Evolutionary conservation across 208 protist genomes (phyloP), one percentile per base, ranked within the genome.

Genomic region (Leishmania aethiopica): DNA sequence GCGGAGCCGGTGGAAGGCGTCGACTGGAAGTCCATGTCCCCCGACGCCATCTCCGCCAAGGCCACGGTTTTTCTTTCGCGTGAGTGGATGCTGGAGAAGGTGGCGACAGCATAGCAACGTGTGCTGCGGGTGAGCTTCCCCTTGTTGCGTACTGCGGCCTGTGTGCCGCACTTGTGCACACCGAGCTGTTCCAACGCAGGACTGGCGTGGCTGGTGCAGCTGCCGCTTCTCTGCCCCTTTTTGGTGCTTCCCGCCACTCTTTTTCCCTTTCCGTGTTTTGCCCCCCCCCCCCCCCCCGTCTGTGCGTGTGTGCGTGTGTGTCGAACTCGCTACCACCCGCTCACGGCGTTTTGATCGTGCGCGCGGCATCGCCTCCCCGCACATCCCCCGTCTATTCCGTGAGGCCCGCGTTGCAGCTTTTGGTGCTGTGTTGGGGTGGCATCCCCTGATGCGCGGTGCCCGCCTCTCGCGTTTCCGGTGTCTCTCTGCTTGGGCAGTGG

Each of bases 21-120:
- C 3, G 75, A 88, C 32, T 95, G 84, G 85, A 83, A 81, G 75
- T 72, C 78, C 37, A 64, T 88, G 75, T 82, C 73, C 25, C 57
- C 84, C 1, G 84, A 93, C 62, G 86, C 86, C 13, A 84, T 90
- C 28, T 87, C 90, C n/a, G 76, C 70, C 22, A 62, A 84, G 73
- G 73, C 89, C 0, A 78, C 67, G 2, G 69, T 91, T 1, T 76
- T 91, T 3, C 59, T 85, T 6, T 69, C 57, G 59, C 74, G 84
- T 47, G 85, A 90, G 32, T 91, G 80, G 82, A 80, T 86, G 72
- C 55, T 86, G 82, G 82, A 81, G 64, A 81, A 51, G 60, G 77
- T 3, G 25, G 47, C 15, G 49, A 11, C 7, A 17, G 51, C 51
- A 7, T 74, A 51, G 40, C 47, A 32, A 19, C 25, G 40, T 28